These are phyloP conservation scores for Gigaspora rosea DNA, from an alignment of 192 early-diverging fungal genomes.

Conservation along the genomic window DNA sequence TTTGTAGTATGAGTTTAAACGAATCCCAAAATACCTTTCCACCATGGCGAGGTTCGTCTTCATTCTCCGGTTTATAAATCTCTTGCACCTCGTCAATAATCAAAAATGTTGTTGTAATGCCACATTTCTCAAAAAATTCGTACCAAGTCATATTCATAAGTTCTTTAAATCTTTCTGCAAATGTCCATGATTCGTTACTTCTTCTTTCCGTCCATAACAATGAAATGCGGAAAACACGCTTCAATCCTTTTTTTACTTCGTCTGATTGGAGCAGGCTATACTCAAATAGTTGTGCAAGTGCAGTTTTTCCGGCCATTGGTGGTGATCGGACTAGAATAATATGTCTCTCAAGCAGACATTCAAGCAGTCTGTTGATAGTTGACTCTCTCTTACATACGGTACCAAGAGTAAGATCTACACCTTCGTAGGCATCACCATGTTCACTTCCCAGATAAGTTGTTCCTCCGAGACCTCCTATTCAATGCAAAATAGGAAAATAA, in stretches of 20 bases:
- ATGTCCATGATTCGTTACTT: neutral
- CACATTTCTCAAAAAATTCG: neutral
- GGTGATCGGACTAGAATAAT: conserved; percentile 26
- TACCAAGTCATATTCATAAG: conserved; percentile 15
- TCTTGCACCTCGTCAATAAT: conserved; percentile 26
- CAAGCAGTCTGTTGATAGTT: conserved; percentile 27
- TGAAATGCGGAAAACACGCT: conserved; percentile 20
- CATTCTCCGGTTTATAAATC: conserved; percentile 13
- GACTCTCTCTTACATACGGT: conserved; percentile 11
- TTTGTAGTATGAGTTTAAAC: neutral
- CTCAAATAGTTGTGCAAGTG: conserved; percentile 24
- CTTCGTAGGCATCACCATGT: neutral
- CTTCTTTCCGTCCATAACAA: neutral
- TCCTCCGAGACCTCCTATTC: conserved; percentile 5
- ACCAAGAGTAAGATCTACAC: neutral
- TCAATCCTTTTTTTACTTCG: neutral
- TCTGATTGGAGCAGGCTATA: conserved; percentile 10
- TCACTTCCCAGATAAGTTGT: neutral
- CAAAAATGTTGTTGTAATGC: conserved; percentile 1
- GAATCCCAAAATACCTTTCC: conserved; percentile 7
- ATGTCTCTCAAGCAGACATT: neutral
- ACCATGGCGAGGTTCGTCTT: neutral
- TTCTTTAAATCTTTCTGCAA: conserved; percentile 15
- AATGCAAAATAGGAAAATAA: neutral
- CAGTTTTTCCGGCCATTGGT: conserved; percentile 22